Conservation (phyloP, 768 basidiomycete species). For the Tephrocybe sp. region DNA sequence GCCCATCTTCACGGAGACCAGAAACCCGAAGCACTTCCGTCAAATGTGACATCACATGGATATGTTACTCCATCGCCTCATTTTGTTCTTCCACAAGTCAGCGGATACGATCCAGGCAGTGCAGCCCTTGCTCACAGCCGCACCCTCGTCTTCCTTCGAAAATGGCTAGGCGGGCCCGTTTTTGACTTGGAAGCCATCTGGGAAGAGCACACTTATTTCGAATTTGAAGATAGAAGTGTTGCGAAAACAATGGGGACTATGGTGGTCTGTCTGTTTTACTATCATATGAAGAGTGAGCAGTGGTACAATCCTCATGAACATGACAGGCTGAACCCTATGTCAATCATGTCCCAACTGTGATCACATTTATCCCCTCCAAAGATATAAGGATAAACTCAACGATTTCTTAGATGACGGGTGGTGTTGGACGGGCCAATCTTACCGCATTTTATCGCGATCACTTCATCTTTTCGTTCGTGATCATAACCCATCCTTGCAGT, state of each 20-base stretch:
- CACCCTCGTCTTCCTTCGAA: conserved; percentile 42
- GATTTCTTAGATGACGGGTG: conserved; percentile 48
- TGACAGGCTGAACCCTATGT: conserved; percentile 54
- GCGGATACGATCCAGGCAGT: conserved; percentile 36
- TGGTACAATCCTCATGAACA: neutral
- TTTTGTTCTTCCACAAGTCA: conserved; percentile 42
- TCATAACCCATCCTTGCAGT: too few species aligned
- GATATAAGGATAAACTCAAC: neutral
- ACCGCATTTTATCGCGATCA: conserved; percentile 55
- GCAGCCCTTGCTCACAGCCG: conserved; percentile 46
- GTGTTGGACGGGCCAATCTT: conserved; percentile 46
- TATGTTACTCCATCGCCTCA: conserved; percentile 27
- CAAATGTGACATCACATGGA: conserved; percentile 23
- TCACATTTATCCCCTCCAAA: conserved; percentile 4
- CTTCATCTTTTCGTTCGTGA: conserved; percentile 47
- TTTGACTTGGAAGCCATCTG: conserved; percentile 61
- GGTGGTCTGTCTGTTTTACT: conserved; percentile 37
- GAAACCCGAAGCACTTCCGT: conserved; percentile 17
- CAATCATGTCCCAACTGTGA: conserved; percentile 54
- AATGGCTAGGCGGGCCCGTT: conserved; percentile 43
- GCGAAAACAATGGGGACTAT: conserved; percentile 55
- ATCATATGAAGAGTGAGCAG: neutral
- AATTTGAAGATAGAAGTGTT: conserved; percentile 49
- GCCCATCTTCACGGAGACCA: conserved; percentile 30
- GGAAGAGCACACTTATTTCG: conserved; percentile 56